These are phyloP conservation scores for Marvania coccoides DNA, from an alignment of 139 green algal genomes.

Conservation along the genomic window DNA sequence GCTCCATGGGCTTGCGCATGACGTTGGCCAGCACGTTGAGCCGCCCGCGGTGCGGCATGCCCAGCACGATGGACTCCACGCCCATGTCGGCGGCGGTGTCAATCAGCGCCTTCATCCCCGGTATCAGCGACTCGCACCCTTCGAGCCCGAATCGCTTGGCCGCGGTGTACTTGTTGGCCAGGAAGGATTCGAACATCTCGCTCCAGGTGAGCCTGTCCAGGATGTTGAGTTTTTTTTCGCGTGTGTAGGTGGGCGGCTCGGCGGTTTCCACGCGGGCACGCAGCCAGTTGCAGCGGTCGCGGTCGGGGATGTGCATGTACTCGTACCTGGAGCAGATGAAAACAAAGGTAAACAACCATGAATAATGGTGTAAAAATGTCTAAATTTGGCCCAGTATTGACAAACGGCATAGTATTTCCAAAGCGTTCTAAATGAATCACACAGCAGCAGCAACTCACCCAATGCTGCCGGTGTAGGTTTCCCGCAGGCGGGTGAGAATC, in stretches of 20 bases:
- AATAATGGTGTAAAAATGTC: neutral
- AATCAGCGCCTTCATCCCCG: constrained; percentile 94
- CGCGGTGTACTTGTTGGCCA: constrained; percentile 90
- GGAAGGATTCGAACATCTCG: constrained; percentile 94
- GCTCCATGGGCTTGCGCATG: constrained; percentile 92
- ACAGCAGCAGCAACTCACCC: constrained; percentile 57
- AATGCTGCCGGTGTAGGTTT: constrained; percentile 87
- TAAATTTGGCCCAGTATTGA: neutral
- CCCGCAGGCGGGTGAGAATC: constrained; percentile 74
- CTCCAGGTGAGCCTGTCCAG: constrained; percentile 88
- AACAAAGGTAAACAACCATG: too few species aligned
- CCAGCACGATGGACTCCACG: constrained; percentile 80
- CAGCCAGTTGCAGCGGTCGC: constrained; percentile 94
- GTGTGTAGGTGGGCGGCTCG: constrained; percentile 24
- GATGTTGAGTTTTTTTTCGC: constrained; percentile 72
- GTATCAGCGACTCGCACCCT: constrained; percentile 90
- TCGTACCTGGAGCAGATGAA: neutral
- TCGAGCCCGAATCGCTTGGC: constrained; percentile 87
- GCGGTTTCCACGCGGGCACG: constrained; percentile 74
- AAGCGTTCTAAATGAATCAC: too few species aligned
- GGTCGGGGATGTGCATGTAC: constrained; percentile 98
- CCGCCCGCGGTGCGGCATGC: constrained; percentile 84
- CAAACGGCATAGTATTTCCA: too few species aligned
- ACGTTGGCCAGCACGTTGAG: constrained; percentile 98
- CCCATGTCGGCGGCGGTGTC: constrained; percentile 82